These are phyloP conservation scores for Triangularia verruculosa DNA, from an alignment of 2,329 filamentous ascomycete genomes.

Conservation along the genomic window DNA sequence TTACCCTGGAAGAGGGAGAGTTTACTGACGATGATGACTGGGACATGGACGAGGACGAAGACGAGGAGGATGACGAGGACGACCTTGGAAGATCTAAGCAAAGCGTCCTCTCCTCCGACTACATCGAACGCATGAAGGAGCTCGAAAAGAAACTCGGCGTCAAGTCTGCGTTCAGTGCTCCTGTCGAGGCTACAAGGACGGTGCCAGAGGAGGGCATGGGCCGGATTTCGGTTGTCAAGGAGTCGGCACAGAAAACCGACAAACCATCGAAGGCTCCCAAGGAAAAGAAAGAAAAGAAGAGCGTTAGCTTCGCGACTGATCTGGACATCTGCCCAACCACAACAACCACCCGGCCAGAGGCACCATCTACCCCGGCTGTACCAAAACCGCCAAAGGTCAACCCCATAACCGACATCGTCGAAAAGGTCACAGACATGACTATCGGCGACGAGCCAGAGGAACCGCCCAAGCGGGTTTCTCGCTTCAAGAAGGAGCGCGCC, in stretches of 20 bases:
- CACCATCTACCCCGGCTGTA: slow-evolving; percentile 23
- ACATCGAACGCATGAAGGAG: slow-evolving; percentile 78
- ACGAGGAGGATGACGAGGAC: slow-evolving; percentile 68
- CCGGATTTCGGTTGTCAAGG: slow-evolving; percentile 28
- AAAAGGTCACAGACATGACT: slow-evolving; percentile 37
- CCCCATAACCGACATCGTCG: slow-evolving; percentile 53
- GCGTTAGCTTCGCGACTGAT: slow-evolving; percentile 73
- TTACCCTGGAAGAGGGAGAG: slow-evolving; percentile 74
- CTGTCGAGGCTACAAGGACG: slow-evolving; percentile 47
- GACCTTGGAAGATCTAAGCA: slow-evolving; percentile 70
- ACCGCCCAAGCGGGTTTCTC: slow-evolving; percentile 44
- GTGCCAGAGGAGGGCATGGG: slow-evolving; percentile 37
- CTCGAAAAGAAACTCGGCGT: slow-evolving; percentile 74
- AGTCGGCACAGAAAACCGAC: slow-evolving; percentile 1
- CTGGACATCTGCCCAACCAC: slow-evolving; percentile 63
- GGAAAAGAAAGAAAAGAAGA: slow-evolving; percentile 54
- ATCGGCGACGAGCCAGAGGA: slow-evolving; percentile 26
- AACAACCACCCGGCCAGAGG: slow-evolving; percentile 8
- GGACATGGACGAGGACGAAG: slow-evolving; percentile 51
- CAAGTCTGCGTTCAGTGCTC: slow-evolving; percentile 47
- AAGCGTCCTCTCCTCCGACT: slow-evolving; percentile 67
- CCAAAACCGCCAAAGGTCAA: slow-evolving; percentile 37
- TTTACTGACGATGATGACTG: slow-evolving; percentile 52
- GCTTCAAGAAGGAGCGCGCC: slow-evolving; percentile 48
- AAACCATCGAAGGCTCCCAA: background rate